A percentile compares a stretch with the other conserved stretches of the same genome.
phyloP scores from a whole-genome alignment of 192 early-diverging fungal genomes.

The Backusella luteola region DNA sequence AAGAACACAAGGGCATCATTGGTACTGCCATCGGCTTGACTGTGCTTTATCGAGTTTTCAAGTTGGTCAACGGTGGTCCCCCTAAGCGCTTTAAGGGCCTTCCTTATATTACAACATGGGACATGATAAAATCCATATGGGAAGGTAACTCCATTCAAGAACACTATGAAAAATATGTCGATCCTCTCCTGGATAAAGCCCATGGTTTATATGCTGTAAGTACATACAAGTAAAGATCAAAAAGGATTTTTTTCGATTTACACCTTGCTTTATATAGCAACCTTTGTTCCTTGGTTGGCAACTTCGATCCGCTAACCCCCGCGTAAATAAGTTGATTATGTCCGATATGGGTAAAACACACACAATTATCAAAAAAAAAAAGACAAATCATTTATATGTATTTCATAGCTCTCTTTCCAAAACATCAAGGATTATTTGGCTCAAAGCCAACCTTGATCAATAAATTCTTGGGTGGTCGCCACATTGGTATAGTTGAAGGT shows the following conservation, averaged over 20 bases:
- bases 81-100: neutral
- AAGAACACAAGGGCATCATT: neutral
- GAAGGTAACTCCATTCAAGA: neutral
- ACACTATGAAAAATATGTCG: neutral
- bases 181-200: neutral
- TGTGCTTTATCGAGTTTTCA: neutral
- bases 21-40: neutral
- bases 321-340: neutral
- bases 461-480: slow-evolving; percentile 4
- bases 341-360: neutral
- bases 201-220: slow-evolving; percentile 2
- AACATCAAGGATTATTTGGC: neutral
- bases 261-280: neutral
- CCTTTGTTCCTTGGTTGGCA: neutral
- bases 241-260: neutral
- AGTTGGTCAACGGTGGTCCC: neutral
- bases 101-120: neutral
- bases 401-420: neutral
- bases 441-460: neutral
- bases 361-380: neutral
- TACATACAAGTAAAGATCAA: neutral
- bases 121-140: neutral
- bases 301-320: neutral
- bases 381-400: neutral
- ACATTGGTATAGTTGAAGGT: neutral